Evolutionary conservation across 768 basidiomycete genomes (phyloP), one percentile per base, ranked within the genome.

Genomic region (Termitomyces sp.): DNA sequence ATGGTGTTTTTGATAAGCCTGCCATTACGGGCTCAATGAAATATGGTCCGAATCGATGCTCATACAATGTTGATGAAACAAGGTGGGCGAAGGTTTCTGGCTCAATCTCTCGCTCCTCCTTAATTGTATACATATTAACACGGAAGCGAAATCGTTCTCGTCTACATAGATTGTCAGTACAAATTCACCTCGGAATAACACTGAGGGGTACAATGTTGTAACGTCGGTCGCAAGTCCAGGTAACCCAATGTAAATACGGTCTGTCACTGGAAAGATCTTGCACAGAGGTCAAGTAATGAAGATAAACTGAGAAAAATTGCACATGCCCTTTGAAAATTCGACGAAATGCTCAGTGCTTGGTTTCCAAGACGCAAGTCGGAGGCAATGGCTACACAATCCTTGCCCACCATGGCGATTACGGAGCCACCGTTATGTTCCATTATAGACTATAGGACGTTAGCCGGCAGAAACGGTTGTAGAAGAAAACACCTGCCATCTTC

Each of bases 71-170:
- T 53, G 92, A 94, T 44, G 92, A 93, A 60, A 98, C 89, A 62
- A 99, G 87, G 68, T 94, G 94, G 28, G 94, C 90, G 72, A 98
- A 98, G 7, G 94, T 93, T 77, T 94, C 88, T 45, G 97, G 97
- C 64, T 92, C 87, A 66, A 99, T 97, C 68, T 96, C 88, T 61
- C 96, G 85, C 69, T 97, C 96, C 73, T 99, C 96, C 74, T 99
- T 99, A 81, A 99, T 98, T 33, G 92, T 91, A 75, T 98, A 98
- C 92, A 98, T 95, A 78, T 99, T 99, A 57, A 96, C 89, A 63
- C 94, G 83, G 75, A 89, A 95, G 54, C 97, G 87, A 68, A 98
- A 88, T 41, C 85, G 83, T 72, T 98, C 96, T 63, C 85, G 88
- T 58, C 95, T 97, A 40, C 20, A n/a, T 52, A 22, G 24, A 24